These are phyloP conservation scores for Zymoseptoria tritici DNA, from an alignment of 2,329 filamentous ascomycete species.

Conservation along the genomic window DNA sequence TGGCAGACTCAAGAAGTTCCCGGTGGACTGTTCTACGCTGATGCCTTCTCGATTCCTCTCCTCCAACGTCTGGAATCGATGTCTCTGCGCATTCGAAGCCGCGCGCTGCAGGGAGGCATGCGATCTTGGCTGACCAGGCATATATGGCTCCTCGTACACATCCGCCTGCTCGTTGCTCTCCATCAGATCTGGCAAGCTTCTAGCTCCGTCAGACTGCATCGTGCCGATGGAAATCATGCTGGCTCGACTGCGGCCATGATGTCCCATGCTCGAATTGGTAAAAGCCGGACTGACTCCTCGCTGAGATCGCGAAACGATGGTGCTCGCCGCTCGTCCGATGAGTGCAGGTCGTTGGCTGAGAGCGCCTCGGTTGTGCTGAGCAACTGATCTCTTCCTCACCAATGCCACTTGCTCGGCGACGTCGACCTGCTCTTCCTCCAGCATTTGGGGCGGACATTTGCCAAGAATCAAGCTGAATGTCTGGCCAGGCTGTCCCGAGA, in stretches of 20 bases:
- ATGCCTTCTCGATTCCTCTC: conserved; percentile 40
- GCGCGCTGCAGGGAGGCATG: conserved; percentile 29
- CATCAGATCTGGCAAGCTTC: conserved; percentile 26
- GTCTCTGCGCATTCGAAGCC: conserved; percentile 60
- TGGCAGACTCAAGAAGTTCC: conserved; percentile 75
- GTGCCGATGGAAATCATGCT: conserved; percentile 23
- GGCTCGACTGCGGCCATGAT: conserved; percentile 9
- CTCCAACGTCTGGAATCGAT: conserved; percentile 56
- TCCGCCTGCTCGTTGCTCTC: conserved; percentile 24
- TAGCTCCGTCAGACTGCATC: conserved; percentile 22
- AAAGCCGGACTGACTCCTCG: conserved; percentile 14
- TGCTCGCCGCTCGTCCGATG: conserved; percentile 30
- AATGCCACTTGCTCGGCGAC: conserved; percentile 30
- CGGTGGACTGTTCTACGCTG: conserved; percentile 54
- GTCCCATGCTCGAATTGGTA: conserved; percentile 1
- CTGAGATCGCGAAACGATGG: conserved; percentile 15
- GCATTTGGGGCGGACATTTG: conserved; percentile 27
- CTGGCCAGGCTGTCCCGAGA: conserved; percentile 31
- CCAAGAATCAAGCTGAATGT: conserved; percentile 30
- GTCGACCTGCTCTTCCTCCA: conserved; percentile 29
- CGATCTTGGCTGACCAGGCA: conserved; percentile 28
- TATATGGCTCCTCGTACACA: conserved; percentile 29
- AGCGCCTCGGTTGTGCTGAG: conserved; percentile 26
- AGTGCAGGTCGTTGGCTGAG: conserved; percentile 27
- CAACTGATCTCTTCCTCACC: conserved; percentile 30